A percentile compares a stretch with the other conserved stretches of the same genome.
phyloP scores from a whole-genome alignment of 192 early-diverging fungal species.

The Gaertneriomyces sp. region DNA sequence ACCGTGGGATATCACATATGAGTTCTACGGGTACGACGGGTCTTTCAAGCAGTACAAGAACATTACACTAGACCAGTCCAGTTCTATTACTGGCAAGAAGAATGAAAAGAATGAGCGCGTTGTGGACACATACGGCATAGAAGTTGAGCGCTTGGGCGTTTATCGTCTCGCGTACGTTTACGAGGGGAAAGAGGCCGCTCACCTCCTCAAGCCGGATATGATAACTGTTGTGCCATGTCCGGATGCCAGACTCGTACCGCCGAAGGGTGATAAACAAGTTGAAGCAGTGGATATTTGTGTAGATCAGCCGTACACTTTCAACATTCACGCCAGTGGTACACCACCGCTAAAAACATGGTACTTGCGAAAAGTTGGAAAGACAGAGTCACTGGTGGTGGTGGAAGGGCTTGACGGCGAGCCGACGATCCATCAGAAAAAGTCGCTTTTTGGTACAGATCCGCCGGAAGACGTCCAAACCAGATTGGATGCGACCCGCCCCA shows the following conservation, averaged over 20 bases:
- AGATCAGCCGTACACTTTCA: conserved; percentile 25
- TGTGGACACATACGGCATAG: conserved; percentile 13
- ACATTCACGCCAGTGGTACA: conserved; percentile 18
- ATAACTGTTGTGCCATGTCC: conserved; percentile 21
- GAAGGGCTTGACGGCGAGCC: not conserved
- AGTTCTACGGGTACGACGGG: conserved; percentile 28
- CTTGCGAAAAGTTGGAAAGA: conserved; percentile 16
- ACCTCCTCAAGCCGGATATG: not conserved
- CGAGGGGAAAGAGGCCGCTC: conserved; percentile 7
- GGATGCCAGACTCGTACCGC: not conserved
- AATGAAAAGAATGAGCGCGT: conserved; percentile 11
- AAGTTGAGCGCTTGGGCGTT: conserved; percentile 20
- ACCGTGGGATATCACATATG: conserved; percentile 38
- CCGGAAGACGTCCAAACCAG: conserved; percentile 13
- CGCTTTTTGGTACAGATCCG: conserved; percentile 1
- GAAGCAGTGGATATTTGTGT: conserved; percentile 30
- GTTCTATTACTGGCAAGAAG: not conserved
- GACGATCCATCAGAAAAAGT: not conserved
- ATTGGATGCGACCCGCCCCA: conserved; percentile 10
- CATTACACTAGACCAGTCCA: conserved; percentile 8
- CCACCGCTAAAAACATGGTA: conserved; percentile 30
- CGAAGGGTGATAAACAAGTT: conserved; percentile 9
- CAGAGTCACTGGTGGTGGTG: conserved; percentile 8
- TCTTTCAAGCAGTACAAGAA: conserved; percentile 10
- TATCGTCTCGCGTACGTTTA: conserved; percentile 24